These are phyloP conservation scores for Meyerozyma guilliermondii DNA, from an alignment of 1,139 yeast genomes.

Conservation along the genomic window DNA sequence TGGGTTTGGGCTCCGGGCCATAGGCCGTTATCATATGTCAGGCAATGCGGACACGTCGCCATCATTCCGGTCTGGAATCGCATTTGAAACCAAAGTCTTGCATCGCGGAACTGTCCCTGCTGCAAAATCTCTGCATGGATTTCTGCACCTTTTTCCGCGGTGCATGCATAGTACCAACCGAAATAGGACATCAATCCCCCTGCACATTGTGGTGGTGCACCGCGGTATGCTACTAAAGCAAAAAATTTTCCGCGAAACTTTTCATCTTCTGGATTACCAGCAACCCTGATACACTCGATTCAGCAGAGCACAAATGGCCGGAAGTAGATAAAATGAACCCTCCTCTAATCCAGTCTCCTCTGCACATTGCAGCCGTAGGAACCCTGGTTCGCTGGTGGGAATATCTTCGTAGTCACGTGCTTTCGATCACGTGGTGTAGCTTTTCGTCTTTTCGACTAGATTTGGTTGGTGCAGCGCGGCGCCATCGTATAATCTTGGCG, in stretches of 20 bases:
- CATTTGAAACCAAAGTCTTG: too few species aligned
- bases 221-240: not conserved
- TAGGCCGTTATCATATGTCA: too few species aligned
- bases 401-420: constrained; percentile 15
- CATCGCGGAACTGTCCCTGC: too few species aligned
- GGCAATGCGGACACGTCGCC: too few species aligned
- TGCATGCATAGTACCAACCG: too few species aligned
- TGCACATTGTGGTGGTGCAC: not conserved
- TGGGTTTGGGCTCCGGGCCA: too few species aligned
- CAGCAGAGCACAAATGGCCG: constrained; percentile 51
- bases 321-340: constrained; percentile 36
- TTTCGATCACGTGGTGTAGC: not conserved
- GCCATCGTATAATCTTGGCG: not conserved
- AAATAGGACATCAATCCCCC: too few species aligned
- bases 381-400: constrained; percentile 45
- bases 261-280: constrained; percentile 46
- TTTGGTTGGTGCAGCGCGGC: constrained; percentile 49
- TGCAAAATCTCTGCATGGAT: too few species aligned
- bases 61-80: too few species aligned
- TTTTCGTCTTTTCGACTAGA: constrained; percentile 52
- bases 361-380: constrained; percentile 8
- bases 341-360: constrained; percentile 29
- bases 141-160: too few species aligned
- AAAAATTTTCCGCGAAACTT: not conserved
- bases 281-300: constrained; percentile 38